Base-by-base conservation (phyloP, 2,329 filamentous ascomycete species). In the Geosmithia flava region DNA sequence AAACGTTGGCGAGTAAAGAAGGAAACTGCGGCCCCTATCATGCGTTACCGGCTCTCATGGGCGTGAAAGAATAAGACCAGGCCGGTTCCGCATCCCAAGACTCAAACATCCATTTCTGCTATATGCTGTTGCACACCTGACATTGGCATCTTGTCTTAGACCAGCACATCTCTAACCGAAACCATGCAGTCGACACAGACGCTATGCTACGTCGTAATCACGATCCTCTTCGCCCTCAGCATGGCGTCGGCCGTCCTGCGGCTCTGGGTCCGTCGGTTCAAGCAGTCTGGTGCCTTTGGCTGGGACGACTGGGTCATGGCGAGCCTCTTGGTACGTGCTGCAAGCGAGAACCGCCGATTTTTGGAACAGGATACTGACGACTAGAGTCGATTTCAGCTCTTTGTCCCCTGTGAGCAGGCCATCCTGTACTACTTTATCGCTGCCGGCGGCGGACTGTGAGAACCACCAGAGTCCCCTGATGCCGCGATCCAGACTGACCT, bases 271-370 rank as follows among this genome's bases (percentile, higher is more conserved):
- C 37, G 46, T 7, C 19, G 46, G 41, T 4, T 47, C 15, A 30
- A 30, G 6, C n/a, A 33, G 10, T 13, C 27, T 33, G 15, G 42
- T 19, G 27, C 37, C 37, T 42, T 47, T 16, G 23, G 46, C 20
- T 47, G 37, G 33, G 46, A 47, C 23, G 46, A 47, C 40, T 47
- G 46, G 46, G 27, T 42, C 3, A 47, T 47, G 46, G 20, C 46
- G 10, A 47, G 46, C 46, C 42, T 47, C 37, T 8, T 42, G 27
- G 46, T 47, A 20, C 45, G 45, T 27, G 7, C 41, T 44, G 16
- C 7, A 20, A 20, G 13, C 7, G 17, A n/a, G 11, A 27, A 16
- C n/a, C 17, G 8, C 19, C 6, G n/a, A 44, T 5, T 2, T 20
- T 20, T 44, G 42, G 3, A 43, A 19, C 33, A 16, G 15, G n/a